Evolutionary conservation across 2,329 filamentous ascomycete species (phyloP), one percentile per base, ranked within the genome.

Genomic region (Penicillium brevicompactum): DNA sequence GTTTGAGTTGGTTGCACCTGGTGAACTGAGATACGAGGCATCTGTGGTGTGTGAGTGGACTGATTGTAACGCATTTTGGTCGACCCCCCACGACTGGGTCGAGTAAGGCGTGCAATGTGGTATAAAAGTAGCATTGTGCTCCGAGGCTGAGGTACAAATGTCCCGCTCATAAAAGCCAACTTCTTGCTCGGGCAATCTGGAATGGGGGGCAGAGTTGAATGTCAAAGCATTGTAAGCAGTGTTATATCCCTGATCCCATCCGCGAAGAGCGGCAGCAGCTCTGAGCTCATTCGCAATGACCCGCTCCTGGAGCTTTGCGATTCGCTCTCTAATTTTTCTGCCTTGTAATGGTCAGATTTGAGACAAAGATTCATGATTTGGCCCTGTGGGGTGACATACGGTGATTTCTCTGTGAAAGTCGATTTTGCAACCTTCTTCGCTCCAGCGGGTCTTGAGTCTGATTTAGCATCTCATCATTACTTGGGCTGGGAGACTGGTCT

Each of bases 261-360:
- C 64, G 34, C 69, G 65, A 2, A 69, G 50, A 21, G 53, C 64
- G 3, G 69, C 68, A 1, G 66, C 64, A 1, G 69, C 69, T 46
- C 66, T 59, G 1, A 72, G 63, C 46, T 72, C 69, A 48, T 68
- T 72, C 7, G 69, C 70, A 10, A 72, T 68, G 5, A 72, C 70
- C 2, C 69, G 68, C 34, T 72, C 70, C 54, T 72, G 70, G 2
- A 72, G 64, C 48, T 71, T 72, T 16, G 69, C 67, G 43, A 72
- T 71, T 5, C 70, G 67, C 30, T 72, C 70, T 43, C 70, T 61
- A 34, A 71, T 71, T 32, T 72, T 72, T 27, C 69, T 65, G 6
- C 70, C 70, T 72, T 3, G 0, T 5, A 3, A 18, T 0, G 16
- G 13, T 60, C 11, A 60, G 53, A 21, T 30, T 13, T 0, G 4